Conservation (phyloP, 352 stramenopile species). For the Phytophthora meadii region DNA sequence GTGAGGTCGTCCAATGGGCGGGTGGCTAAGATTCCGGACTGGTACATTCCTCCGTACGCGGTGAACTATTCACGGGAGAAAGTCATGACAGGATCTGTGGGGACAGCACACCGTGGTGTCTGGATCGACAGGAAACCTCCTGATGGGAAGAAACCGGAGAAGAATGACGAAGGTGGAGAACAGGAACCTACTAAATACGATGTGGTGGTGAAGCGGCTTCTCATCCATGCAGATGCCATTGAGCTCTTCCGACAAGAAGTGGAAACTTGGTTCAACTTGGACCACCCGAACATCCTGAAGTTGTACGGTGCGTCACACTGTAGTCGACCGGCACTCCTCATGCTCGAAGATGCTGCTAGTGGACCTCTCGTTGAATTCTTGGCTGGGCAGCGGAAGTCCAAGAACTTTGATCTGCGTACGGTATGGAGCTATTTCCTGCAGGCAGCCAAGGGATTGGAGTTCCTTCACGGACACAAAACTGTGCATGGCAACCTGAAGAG, state of each 20-base stretch:
- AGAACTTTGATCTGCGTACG: not conserved
- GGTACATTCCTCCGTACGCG: slow-evolving; percentile 33
- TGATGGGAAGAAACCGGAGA: slow-evolving; percentile 14
- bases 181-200: not conserved
- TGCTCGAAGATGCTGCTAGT: slow-evolving; percentile 30
- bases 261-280: slow-evolving; percentile 32
- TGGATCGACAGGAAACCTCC: slow-evolving; percentile 23
- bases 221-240: slow-evolving; percentile 30
- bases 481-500: slow-evolving; percentile 32
- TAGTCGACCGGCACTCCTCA: slow-evolving; percentile 27
- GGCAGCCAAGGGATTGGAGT: slow-evolving; percentile 43
- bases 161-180: not conserved
- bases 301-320: slow-evolving; percentile 38
- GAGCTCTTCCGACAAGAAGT: slow-evolving; percentile 39
- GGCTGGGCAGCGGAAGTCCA: not conserved
- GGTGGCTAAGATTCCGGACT: slow-evolving; percentile 36
- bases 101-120: slow-evolving; percentile 12
- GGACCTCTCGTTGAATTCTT: slow-evolving; percentile 27
- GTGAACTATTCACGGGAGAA: slow-evolving; percentile 22
- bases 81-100: slow-evolving; percentile 17
- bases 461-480: slow-evolving; percentile 43
- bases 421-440: slow-evolving; percentile 17
- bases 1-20: slow-evolving; percentile 37
- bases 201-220: slow-evolving; percentile 25
- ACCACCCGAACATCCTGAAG: slow-evolving; percentile 36